These are phyloP conservation scores for Claviceps spartinae DNA, from an alignment of 2,329 filamentous ascomycete genomes.

Conservation along the genomic window DNA sequence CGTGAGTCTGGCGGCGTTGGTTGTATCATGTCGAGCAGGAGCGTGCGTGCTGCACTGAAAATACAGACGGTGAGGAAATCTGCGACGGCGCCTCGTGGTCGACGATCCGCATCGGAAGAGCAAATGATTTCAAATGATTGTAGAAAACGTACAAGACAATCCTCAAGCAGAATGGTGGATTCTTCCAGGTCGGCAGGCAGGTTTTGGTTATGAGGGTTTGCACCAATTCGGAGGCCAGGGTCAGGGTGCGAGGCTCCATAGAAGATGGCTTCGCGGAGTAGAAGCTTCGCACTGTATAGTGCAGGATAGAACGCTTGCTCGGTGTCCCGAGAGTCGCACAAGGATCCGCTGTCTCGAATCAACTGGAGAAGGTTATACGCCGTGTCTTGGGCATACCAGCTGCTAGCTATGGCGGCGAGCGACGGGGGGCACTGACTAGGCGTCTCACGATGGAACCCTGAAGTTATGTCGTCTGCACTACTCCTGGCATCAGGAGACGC, in stretches of 20 bases:
- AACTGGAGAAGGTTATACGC: conserved; percentile 40
- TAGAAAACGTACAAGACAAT: conserved; percentile 37
- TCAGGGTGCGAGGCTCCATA: conserved; percentile 38
- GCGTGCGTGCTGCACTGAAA: conserved; percentile 41
- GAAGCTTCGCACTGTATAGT: conserved; percentile 39
- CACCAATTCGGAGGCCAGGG: conserved; percentile 25
- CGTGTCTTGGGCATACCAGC: conserved; percentile 34
- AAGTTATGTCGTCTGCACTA: conserved; percentile 9
- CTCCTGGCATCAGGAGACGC: conserved; percentile 29
- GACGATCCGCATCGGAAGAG: conserved; percentile 24
- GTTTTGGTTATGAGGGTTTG: conserved; percentile 10
- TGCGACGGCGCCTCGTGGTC: conserved; percentile 35
- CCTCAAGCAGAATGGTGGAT: conserved; percentile 34
- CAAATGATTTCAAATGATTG: conserved; percentile 32
- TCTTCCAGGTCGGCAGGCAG: conserved; percentile 28
- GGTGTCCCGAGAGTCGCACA: conserved; percentile 33
- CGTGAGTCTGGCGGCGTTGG: background rate
- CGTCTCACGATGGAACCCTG: conserved; percentile 16
- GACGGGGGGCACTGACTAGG: conserved; percentile 33
- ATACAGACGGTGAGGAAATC: conserved; percentile 42
- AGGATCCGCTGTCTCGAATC: conserved; percentile 33
- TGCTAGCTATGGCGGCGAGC: conserved; percentile 35
- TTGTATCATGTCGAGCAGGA: conserved; percentile 31
- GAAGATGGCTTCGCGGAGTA: conserved; percentile 40
- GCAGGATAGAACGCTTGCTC: conserved; percentile 37